These are phyloP conservation scores for Picea sitchensis DNA, from an alignment of 75 land plant species.

Conservation along the genomic window DNA sequence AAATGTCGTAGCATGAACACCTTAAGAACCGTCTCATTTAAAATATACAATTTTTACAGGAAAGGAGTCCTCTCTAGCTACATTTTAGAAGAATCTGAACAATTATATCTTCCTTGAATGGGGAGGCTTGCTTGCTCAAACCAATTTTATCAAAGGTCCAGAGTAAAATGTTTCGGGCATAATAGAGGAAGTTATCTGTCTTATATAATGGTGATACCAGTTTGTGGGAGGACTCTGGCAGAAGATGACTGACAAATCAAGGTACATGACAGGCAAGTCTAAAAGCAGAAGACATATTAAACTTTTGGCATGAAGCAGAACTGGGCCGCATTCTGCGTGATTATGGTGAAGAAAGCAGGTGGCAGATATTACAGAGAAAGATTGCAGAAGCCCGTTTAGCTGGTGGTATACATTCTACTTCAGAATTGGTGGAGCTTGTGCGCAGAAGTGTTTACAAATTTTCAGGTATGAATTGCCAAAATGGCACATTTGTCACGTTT, in stretches of 20 bases:
- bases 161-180: neutral
- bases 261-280: constrained; percentile 64
- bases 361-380: constrained; percentile 63
- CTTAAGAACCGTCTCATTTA: neutral
- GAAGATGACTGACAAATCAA: constrained; percentile 3
- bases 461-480: constrained; percentile 28
- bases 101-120: neutral
- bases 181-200: constrained; percentile 1
- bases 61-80: constrained; percentile 1
- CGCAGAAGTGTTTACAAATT: constrained; percentile 18
- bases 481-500: neutral
- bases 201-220: neutral
- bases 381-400: constrained; percentile 63
- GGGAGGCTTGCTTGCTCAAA: neutral
- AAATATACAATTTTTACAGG: neutral
- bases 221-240: constrained; percentile 4
- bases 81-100: neutral
- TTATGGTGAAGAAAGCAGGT: constrained; percentile 96
- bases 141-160: neutral
- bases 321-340: constrained; percentile 88
- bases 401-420: constrained; percentile 88
- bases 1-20: neutral
- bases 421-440: constrained; percentile 68
- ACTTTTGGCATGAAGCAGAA: constrained; percentile 90
- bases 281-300: constrained; percentile 86